Evolutionary conservation across 805 yeast genomes (phyloP).

Genomic region (Candida ponderosae): DNA sequence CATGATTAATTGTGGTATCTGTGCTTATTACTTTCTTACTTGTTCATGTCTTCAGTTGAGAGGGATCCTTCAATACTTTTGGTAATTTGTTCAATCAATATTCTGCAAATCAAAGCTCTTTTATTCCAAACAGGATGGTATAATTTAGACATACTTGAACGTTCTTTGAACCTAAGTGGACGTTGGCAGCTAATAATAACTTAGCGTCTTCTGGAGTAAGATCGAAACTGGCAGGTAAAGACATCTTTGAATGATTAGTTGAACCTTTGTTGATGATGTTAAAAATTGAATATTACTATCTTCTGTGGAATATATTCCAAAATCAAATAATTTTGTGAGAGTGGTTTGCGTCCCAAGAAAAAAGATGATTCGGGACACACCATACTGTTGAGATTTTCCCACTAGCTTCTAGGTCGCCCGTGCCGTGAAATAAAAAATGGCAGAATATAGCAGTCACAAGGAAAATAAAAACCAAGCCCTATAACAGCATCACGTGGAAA

Average conservation of each 20-base stretch:
- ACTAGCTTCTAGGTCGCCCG: too few species aligned
- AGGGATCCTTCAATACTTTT: neutral
- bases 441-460: too few species aligned
- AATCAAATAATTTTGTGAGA: neutral
- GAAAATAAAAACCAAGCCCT: too few species aligned
- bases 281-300: constrained; percentile 15
- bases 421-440: too few species aligned
- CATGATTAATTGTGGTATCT: too few species aligned
- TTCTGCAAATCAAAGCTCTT: too few species aligned
- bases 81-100: neutral
- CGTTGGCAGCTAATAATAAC: constrained; percentile 98
- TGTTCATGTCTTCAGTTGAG: too few species aligned
- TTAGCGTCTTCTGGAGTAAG: constrained; percentile 98
- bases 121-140: neutral
- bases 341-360: constrained; percentile 7
- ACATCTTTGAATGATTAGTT: constrained; percentile 36
- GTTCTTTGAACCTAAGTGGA: constrained; percentile 99
- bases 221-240: constrained; percentile 83
- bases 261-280: constrained; percentile 3
- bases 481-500: too few species aligned
- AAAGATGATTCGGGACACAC: too few species aligned
- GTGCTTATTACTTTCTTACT: too few species aligned
- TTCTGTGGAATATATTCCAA: constrained; percentile 2
- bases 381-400: too few species aligned
- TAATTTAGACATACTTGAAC: constrained; percentile 82